Percentiles rank a stretch among this genome's conserved stretches.
These are phyloP conservation scores for Cyberlindnera petersonii DNA, from an alignment of 805 yeast species.

Conservation along the genomic window DNA sequence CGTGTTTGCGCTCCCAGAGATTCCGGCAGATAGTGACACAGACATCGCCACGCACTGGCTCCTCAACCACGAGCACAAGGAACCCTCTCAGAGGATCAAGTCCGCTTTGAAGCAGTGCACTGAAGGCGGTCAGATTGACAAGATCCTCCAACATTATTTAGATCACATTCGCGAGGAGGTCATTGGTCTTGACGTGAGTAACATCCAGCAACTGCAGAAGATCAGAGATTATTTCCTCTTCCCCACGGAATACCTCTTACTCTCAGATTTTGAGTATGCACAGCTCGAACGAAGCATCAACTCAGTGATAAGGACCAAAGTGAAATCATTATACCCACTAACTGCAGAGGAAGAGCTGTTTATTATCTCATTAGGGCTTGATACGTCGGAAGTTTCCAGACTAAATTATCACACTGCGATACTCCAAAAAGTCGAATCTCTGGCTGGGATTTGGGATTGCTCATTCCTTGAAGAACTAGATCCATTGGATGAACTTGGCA, in stretches of 20 bases:
- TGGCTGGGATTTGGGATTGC: slow-evolving; percentile 18
- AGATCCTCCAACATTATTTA: slow-evolving; percentile 15
- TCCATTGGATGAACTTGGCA: slow-evolving; percentile 8
- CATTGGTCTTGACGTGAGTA: background rate
- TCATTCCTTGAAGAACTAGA: slow-evolving; percentile 16
- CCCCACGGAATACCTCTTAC: slow-evolving; percentile 17
- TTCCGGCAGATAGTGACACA: slow-evolving; percentile 20
- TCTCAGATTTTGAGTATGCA: slow-evolving; percentile 14
- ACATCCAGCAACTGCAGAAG: slow-evolving; percentile 11
- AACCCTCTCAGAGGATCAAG: slow-evolving; percentile 23
- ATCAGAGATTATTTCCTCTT: slow-evolving; percentile 22
- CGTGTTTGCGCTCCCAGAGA: slow-evolving; percentile 22
- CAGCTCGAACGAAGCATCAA: slow-evolving; percentile 20
- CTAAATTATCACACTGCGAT: slow-evolving; percentile 14
- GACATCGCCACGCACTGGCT: slow-evolving; percentile 25
- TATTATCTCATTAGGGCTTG: slow-evolving; percentile 21
- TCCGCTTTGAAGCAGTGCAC: slow-evolving; percentile 20
- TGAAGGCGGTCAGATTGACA: slow-evolving; percentile 4
- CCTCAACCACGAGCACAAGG: slow-evolving; percentile 20
- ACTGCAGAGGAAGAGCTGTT: slow-evolving; percentile 14
- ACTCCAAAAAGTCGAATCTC: slow-evolving; percentile 2
- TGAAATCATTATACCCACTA: slow-evolving; percentile 2
- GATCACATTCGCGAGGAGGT: slow-evolving; percentile 20
- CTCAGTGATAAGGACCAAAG: slow-evolving; percentile 15
- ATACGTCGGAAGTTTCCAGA: slow-evolving; percentile 12